A percentile compares a stretch with the other conserved stretches of the same genome.
Conservation (phyloP, 2,329 filamentous ascomycete genomes). For the Sporothrix variecibatus region DNA sequence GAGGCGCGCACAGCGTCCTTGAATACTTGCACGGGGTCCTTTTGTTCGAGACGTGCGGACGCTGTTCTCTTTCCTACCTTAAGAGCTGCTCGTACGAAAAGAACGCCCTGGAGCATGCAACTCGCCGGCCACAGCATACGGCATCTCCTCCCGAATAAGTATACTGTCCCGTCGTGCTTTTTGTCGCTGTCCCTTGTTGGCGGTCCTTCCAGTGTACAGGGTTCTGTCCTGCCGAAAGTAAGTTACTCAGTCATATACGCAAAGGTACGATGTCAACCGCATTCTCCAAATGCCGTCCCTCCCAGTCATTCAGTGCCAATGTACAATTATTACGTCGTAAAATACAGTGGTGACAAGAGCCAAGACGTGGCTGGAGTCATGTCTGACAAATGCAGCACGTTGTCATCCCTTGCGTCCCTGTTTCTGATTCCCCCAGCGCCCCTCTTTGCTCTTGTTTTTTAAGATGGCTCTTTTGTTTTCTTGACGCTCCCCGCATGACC, state of each 20-base stretch:
- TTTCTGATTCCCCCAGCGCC: neutral
- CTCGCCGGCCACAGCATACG: neutral
- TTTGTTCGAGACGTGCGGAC: constrained; percentile 6
- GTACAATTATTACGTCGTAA: neutral
- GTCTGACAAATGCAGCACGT: constrained; percentile 18
- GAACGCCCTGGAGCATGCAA: neutral
- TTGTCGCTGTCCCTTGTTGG: neutral
- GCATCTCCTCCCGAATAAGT: neutral
- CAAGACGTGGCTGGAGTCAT: neutral
- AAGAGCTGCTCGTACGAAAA: neutral
- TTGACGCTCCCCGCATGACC: constrained; percentile 3
- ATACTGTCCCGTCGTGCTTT: neutral
- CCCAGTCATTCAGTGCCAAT: neutral
- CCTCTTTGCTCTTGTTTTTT: neutral
- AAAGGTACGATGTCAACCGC: neutral
- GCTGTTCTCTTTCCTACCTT: neutral
- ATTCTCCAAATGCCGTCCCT: neutral
- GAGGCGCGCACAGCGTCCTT: neutral
- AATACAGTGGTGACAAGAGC: neutral
- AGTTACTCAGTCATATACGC: neutral
- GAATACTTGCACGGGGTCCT: neutral
- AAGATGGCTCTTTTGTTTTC: neutral
- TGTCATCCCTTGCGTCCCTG: constrained; percentile 19
- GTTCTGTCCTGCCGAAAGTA: neutral
- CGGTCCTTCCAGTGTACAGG: neutral